Evolutionary conservation across 2,329 filamentous ascomycete species (phyloP), one percentile per base, ranked within the genome.

Genomic region (Ilyonectria robusta): DNA sequence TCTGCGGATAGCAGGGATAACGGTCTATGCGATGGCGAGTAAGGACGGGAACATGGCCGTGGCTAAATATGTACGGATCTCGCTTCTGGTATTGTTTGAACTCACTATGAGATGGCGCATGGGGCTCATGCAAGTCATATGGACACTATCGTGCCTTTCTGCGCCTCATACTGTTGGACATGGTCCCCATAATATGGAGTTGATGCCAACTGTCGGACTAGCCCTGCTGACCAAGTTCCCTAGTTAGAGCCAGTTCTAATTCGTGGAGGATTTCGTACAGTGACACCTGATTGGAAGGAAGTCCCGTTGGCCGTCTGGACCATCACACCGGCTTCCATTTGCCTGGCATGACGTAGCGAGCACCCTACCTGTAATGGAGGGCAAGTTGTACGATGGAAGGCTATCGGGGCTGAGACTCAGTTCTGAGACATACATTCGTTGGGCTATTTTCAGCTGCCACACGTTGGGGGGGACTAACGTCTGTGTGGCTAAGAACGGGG

Each of bases 1-100:
- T 66, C 63, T 33, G 47, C 26, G 58, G 33, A 57, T 26, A 50
- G 58, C 63, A 66, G 58, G 63, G 63, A 66, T 61, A 40, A 40
- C 11, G 17, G 63, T n/a, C 54, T 15, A 50, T 53, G 46, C 35
- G 35, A 37, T 47, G 37, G 46, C 35, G 46, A 66, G 63, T 61
- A 37, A 42, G 62, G 40, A 50, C 44, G 51, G 42, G 53, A 33
- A 37, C 29, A 29, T 53, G 47, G 31, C 37, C 21, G 53, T 53
- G 58, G 58, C 63, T 62, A 54, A 66, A 58, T 61, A 37, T 37
- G 31, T 23, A 46, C 35, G 31, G 50, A 40, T 54, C 29, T 31
- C 23, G 19, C 6, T 31, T 23, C 40, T 37, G 59, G 56, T 26
- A 53, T 53, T 35, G 40, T 48, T 35, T 29, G 37, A 62, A 50